Percentiles rank a stretch among this genome's conserved stretches.
phyloP scores from a whole-genome alignment of 768 basidiomycete genomes.

The Leccinum disarticulatum region DNA sequence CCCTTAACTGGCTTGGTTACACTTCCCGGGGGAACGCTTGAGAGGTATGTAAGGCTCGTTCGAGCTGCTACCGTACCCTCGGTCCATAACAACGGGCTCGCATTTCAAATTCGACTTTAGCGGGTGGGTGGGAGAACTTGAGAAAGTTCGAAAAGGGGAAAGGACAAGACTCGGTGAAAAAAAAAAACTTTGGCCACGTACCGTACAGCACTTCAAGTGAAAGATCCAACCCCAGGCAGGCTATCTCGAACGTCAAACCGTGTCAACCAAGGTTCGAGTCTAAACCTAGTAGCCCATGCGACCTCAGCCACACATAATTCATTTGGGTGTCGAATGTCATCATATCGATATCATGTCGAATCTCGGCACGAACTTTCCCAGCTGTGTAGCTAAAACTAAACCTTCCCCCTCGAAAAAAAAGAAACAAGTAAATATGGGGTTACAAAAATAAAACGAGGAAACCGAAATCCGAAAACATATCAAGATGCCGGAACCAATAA shows the following conservation, averaged over 20 bases:
- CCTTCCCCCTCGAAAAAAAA: not conserved
- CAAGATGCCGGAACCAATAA: not conserved
- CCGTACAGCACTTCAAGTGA: not conserved
- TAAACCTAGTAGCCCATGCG: not conserved
- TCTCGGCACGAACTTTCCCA: not conserved
- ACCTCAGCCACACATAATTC: not conserved
- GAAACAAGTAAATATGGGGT: not conserved
- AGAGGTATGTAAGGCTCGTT: too few relatives aligned
- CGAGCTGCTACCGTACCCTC: not conserved
- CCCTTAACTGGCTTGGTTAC: constrained; percentile 1
- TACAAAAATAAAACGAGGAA: not conserved
- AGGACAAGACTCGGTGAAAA: not conserved
- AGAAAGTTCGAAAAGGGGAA: not conserved
- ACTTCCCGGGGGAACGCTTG: not conserved
- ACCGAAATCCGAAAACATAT: not conserved
- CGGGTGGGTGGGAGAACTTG: not conserved
- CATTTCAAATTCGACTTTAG: constrained; percentile 2
- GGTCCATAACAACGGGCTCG: constrained; percentile 1
- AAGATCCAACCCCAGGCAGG: not conserved
- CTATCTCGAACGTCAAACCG: not conserved
- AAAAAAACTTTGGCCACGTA: not conserved
- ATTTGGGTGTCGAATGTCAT: not conserved
- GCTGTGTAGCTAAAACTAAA: not conserved
- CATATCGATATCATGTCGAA: not conserved
- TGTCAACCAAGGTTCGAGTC: not conserved